Conservation (phyloP, 768 basidiomycete genomes). For the Lyophyllum shimeji region DNA sequence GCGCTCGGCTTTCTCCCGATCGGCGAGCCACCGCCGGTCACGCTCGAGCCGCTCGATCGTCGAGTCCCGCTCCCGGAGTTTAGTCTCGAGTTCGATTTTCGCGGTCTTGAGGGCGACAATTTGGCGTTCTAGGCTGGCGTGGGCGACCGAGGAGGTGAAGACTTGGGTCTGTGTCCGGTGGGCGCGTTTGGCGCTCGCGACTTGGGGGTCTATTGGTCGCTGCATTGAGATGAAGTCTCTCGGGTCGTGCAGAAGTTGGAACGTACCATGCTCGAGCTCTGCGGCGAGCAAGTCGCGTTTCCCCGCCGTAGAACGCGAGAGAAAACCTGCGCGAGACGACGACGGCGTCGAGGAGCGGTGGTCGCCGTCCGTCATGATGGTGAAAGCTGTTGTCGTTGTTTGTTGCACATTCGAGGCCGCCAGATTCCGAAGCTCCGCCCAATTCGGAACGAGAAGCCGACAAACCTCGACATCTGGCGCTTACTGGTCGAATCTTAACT, state of each 20-base stretch:
- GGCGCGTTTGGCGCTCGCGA: not conserved
- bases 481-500: no score
- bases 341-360: not conserved
- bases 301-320: not conserved
- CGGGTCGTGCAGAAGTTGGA: no score
- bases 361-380: not conserved
- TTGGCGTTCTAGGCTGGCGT: slow-evolving; percentile 68
- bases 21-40: slow-evolving; percentile 68
- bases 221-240: no score
- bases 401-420: no score
- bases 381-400: no score
- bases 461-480: no score
- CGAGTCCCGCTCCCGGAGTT: slow-evolving; percentile 63
- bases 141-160: slow-evolving; percentile 59
- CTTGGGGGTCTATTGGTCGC: not conserved
- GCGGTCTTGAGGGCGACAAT: slow-evolving; percentile 60
- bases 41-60: slow-evolving; percentile 65
- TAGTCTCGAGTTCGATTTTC: slow-evolving; percentile 65
- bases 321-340: not conserved
- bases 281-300: slow-evolving; percentile 8
- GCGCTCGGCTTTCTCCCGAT: slow-evolving; percentile 66
- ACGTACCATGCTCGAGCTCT: slow-evolving; percentile 9
- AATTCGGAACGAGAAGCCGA: no score
- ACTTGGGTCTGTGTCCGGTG: slow-evolving; percentile 43
- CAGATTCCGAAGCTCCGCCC: no score